Evolutionary conservation across 495 filamentous ascomycete species (phyloP).

Genomic region (Xylaria grammica): DNA sequence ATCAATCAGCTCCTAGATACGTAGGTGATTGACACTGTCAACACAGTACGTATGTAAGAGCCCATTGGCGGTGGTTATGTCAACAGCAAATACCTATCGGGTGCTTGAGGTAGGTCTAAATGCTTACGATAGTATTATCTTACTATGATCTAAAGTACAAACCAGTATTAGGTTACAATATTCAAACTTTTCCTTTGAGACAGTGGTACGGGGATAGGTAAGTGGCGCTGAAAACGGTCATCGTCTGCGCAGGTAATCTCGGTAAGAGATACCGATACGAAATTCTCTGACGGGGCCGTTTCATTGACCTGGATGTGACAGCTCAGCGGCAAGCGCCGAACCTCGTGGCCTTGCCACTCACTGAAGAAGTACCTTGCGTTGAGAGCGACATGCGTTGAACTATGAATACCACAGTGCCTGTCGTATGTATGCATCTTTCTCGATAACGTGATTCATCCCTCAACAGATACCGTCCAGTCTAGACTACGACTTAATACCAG

Average conservation of each 20-base stretch:
- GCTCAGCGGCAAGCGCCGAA: neutral
- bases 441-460: neutral
- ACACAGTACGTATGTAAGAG: neutral
- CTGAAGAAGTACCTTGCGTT: slow-evolving; percentile 20
- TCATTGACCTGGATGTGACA: neutral
- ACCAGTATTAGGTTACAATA: no score
- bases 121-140: neutral
- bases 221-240: neutral
- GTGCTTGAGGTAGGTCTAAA: neutral
- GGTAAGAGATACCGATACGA: slow-evolving; percentile 1
- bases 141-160: neutral
- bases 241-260: neutral
- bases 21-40: neutral
- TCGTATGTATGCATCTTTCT: neutral
- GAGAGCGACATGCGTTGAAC: slow-evolving; percentile 12
- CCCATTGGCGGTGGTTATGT: neutral
- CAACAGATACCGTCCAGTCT: neutral
- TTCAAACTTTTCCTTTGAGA: no score
- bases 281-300: neutral
- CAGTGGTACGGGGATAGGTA: neutral
- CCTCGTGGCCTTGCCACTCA: slow-evolving; percentile 2
- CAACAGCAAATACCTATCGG: neutral
- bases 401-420: slow-evolving; percentile 6
- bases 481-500: neutral
- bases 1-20: neutral